Percentiles rank a stretch among this genome's conserved stretches.
These are phyloP conservation scores for Trypanosoma congolense DNA, from an alignment of 208 protist genomes.

Conservation along the genomic window DNA sequence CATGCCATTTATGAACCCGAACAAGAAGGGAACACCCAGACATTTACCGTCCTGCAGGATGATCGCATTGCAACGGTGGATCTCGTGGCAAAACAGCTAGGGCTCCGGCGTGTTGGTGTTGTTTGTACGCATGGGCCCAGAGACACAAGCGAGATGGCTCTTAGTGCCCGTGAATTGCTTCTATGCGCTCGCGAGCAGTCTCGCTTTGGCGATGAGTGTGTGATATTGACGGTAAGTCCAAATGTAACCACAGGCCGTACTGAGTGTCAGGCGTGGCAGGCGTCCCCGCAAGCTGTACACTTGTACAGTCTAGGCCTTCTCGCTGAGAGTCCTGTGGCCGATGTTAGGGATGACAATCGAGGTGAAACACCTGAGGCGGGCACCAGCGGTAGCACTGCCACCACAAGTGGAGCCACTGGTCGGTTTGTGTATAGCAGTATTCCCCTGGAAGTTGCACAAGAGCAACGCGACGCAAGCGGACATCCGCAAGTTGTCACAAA, in stretches of 20 bases:
- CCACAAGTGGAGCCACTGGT: slow-evolving; percentile 23
- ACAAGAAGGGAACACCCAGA: slow-evolving; percentile 55
- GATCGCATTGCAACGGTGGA: slow-evolving; percentile 41
- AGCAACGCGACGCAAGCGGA: slow-evolving; percentile 59
- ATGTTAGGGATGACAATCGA: slow-evolving; percentile 8
- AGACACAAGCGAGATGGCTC: slow-evolving; percentile 30
- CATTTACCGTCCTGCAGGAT: slow-evolving; percentile 47
- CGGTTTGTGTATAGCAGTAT: slow-evolving; percentile 47
- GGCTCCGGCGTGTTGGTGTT: slow-evolving; percentile 72
- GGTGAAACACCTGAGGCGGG: slow-evolving; percentile 6
- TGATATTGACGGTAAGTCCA: slow-evolving; percentile 74
- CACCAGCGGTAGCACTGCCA: slow-evolving; percentile 9
- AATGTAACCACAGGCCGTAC: slow-evolving; percentile 26
- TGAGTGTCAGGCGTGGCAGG: slow-evolving; percentile 84
- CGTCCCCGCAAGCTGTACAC: slow-evolving; percentile 79
- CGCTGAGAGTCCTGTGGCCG: slow-evolving; percentile 27
- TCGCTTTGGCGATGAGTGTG: slow-evolving; percentile 80
- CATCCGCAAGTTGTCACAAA: slow-evolving; percentile 55
- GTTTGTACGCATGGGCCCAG: slow-evolving; percentile 77
- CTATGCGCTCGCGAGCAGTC: slow-evolving; percentile 80
- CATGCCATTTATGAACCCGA: slow-evolving; percentile 87
- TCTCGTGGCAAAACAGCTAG: slow-evolving; percentile 50
- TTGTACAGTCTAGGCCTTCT: slow-evolving; percentile 74
- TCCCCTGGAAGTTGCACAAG: slow-evolving; percentile 71
- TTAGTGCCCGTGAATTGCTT: slow-evolving; percentile 62